These are phyloP conservation scores for Colletotrichum tropicicola DNA, from an alignment of 2,329 filamentous ascomycete genomes.

Conservation along the genomic window DNA sequence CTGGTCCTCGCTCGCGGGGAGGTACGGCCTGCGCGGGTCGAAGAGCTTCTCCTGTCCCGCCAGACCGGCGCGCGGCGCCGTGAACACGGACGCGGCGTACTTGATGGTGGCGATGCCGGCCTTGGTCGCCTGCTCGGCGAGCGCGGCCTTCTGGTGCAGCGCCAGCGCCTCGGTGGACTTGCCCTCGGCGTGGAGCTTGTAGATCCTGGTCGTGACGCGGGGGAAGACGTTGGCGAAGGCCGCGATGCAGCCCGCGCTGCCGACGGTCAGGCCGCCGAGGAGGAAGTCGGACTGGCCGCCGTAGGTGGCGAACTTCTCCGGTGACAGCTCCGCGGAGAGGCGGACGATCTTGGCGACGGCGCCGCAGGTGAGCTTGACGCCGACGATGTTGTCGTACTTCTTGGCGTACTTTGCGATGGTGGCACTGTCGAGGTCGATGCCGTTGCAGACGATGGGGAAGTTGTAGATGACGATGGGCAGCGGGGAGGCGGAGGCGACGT, in stretches of 20 bases:
- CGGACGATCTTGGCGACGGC: conserved; percentile 77
- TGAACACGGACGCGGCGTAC: conserved; percentile 70
- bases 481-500: conserved; percentile 60
- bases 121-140: conserved; percentile 74
- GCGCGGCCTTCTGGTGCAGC: conserved; percentile 68
- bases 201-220: conserved; percentile 64
- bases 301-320: conserved; percentile 71
- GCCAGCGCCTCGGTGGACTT: conserved; percentile 65
- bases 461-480: conserved; percentile 74
- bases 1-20: conserved; percentile 52
- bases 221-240: conserved; percentile 72
- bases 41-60: conserved; percentile 66
- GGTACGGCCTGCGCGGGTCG: conserved; percentile 69
- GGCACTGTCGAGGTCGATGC: conserved; percentile 73
- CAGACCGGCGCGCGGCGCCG: conserved; percentile 67
- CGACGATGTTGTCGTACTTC: conserved; percentile 63
- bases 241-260: conserved; percentile 68
- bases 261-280: conserved; percentile 66
- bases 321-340: conserved; percentile 58
- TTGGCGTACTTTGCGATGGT: conserved; percentile 63
- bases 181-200: conserved; percentile 67
- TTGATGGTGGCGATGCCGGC: conserved; percentile 74
- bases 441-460: conserved; percentile 75
- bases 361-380: conserved; percentile 74
- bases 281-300: conserved; percentile 80